Conservation (phyloP, 352 stramenopile species). For the Phytophthora macrochlamydospora region DNA sequence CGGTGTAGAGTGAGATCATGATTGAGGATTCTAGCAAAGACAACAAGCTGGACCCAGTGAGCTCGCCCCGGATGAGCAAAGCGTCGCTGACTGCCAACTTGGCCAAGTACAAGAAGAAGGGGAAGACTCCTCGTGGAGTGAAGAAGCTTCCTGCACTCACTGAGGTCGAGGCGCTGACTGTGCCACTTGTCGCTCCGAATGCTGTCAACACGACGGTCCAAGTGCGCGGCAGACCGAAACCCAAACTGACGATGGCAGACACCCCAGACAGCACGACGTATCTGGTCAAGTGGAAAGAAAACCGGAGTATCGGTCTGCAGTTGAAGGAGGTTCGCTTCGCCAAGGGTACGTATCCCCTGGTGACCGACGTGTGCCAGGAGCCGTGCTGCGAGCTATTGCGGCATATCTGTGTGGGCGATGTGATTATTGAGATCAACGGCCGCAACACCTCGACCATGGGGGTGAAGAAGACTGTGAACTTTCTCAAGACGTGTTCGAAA, state of each 20-base stretch:
- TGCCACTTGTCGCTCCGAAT: slow-evolving; percentile 80
- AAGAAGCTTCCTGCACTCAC: slow-evolving; percentile 67
- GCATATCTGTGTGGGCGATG: slow-evolving; percentile 83
- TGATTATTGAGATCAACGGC: slow-evolving; percentile 91
- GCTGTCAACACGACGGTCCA: slow-evolving; percentile 86
- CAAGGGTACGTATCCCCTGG: slow-evolving; percentile 81
- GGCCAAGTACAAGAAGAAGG: slow-evolving; percentile 79
- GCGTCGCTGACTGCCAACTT: slow-evolving; percentile 61
- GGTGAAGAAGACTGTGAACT: slow-evolving; percentile 90
- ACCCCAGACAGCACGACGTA: slow-evolving; percentile 86
- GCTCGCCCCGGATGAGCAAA: slow-evolving; percentile 39
- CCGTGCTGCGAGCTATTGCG: slow-evolving; percentile 83
- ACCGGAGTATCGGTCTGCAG: slow-evolving; percentile 83
- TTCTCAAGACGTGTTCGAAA: slow-evolving; percentile 86
- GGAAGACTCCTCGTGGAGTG: slow-evolving; percentile 66
- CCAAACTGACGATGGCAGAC: slow-evolving; percentile 76
- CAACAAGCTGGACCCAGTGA: slow-evolving; percentile 31
- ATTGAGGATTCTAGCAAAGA: slow-evolving; percentile 40
- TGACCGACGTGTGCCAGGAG: slow-evolving; percentile 85
- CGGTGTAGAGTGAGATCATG: slow-evolving; percentile 61
- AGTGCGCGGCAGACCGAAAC: slow-evolving; percentile 78
- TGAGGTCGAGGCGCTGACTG: slow-evolving; percentile 68
- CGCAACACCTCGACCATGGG: slow-evolving; percentile 89
- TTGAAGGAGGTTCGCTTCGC: slow-evolving; percentile 79
- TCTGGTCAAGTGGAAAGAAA: slow-evolving; percentile 90